Evolutionary conservation across 306 rosid genomes (phyloP), one percentile per base, ranked within the genome.

Genomic region (Parietaria judaica): DNA sequence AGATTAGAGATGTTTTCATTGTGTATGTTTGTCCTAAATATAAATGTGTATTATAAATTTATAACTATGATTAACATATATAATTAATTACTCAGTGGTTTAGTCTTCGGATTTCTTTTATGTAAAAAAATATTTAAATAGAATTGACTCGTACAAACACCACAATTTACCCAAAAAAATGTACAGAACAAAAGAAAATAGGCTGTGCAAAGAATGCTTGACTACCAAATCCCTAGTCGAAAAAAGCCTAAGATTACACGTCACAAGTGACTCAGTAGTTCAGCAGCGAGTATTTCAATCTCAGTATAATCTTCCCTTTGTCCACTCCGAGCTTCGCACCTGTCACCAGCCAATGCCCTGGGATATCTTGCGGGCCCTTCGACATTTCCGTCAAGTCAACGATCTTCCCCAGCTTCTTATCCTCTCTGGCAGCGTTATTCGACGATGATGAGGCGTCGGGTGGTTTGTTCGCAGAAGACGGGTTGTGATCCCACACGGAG

Each of bases 301-400:
- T 71, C 74, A 94, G 71, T 51, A 88, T 73, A 78, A 94, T 86
- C 84, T 76, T 84, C 54, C 99, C 97, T 69, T 94, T 94, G 68
- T 94, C 99, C 3, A 94, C 94, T 64, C 97, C 99, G 63, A 94
- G 95, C 83, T 94, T 94, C 12, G 99, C 99, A 45, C 99, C 99
- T 6, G 99, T 89, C 65, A 94, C 97, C 72, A 94, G 75, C 99
- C 99, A 94, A 75, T 94, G 99, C 46, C 99, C 97, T 34, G 99
- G 97, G 76, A 76, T 81, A 81, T 94, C 97, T 80, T 86, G 96
- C 3, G 99, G 97, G 14, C 99, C 99, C 72, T 81, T 94, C 0
- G 85, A 88, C 97, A 94, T 94, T 73, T 94, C 99, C 38, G 97
- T 89, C 75, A 76, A 70, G 73, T 94, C 99, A 36, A 89, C 89